These are phyloP conservation scores for Micromonas commoda DNA, from an alignment of 139 green algal genomes.

Conservation along the genomic window DNA sequence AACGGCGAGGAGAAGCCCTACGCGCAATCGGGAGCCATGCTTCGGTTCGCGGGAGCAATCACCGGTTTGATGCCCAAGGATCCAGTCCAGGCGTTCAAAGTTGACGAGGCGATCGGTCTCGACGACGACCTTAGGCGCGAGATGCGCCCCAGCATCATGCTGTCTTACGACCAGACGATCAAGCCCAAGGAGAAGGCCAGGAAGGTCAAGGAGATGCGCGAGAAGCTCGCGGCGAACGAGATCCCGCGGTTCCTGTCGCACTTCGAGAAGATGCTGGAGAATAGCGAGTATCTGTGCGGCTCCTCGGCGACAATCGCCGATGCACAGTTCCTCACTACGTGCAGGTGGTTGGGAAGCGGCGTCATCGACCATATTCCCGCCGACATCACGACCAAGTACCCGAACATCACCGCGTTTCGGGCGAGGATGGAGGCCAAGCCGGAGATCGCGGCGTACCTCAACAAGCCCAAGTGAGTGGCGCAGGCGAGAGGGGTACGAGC, in stretches of 20 bases:
- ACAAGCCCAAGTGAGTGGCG: neutral
- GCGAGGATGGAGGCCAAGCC: neutral
- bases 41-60: neutral
- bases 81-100: neutral
- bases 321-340: neutral
- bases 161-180: neutral
- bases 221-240: neutral
- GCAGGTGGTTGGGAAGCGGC: neutral
- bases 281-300: neutral
- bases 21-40: neutral
- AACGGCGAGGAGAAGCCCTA: neutral
- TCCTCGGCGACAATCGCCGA: neutral
- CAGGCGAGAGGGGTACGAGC: no score
- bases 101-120: constrained; percentile 6
- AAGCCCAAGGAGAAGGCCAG: neutral
- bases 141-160: neutral
- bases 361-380: neutral
- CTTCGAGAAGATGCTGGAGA: neutral
- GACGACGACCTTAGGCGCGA: neutral
- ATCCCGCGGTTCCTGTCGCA: neutral
- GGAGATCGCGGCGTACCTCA: neutral
- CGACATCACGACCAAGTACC: neutral
- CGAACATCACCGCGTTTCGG: neutral
- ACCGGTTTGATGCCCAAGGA: neutral
- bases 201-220: neutral